Percentiles rank a stretch among this genome's conserved stretches.
These are phyloP conservation scores for Nyctanthes arbortristis DNA, from an alignment of 257 asterid species.

Conservation along the genomic window DNA sequence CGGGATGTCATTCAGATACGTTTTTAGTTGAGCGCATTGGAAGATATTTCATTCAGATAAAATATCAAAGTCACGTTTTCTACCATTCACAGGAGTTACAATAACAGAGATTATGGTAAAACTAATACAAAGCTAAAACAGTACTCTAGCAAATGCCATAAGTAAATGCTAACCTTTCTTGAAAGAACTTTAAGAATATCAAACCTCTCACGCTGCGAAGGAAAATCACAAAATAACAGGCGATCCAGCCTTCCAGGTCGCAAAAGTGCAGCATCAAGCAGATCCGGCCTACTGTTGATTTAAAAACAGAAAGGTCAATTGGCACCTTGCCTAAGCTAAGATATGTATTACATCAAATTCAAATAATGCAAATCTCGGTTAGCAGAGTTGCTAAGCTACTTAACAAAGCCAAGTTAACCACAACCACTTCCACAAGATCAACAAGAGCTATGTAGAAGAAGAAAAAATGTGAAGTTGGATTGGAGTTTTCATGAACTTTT, in stretches of 20 bases:
- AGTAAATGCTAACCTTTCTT: slow-evolving; percentile 54
- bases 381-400: slow-evolving; percentile 1
- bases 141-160: slow-evolving; percentile 2
- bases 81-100: background rate
- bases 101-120: background rate
- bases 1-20: background rate
- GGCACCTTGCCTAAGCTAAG: background rate
- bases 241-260: slow-evolving; percentile 97
- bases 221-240: slow-evolving; percentile 94
- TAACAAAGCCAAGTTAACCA: background rate
- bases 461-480: background rate
- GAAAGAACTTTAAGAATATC: slow-evolving; percentile 87
- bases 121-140: background rate
- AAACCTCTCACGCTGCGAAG: slow-evolving; percentile 70
- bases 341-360: background rate
- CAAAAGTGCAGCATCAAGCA: slow-evolving; percentile 98
- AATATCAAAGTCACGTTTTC: background rate
- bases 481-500: slow-evolving; percentile 1
- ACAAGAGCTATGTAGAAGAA: background rate
- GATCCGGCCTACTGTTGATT: slow-evolving; percentile 77
- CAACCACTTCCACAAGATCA: background rate
- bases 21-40: background rate
- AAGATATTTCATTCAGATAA: background rate
- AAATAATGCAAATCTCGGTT: background rate
- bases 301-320: slow-evolving; percentile 18